Evolutionary conservation across 164 flowering plant genomes (phyloP).

Genomic region (Chimonanthus salicifolius): DNA sequence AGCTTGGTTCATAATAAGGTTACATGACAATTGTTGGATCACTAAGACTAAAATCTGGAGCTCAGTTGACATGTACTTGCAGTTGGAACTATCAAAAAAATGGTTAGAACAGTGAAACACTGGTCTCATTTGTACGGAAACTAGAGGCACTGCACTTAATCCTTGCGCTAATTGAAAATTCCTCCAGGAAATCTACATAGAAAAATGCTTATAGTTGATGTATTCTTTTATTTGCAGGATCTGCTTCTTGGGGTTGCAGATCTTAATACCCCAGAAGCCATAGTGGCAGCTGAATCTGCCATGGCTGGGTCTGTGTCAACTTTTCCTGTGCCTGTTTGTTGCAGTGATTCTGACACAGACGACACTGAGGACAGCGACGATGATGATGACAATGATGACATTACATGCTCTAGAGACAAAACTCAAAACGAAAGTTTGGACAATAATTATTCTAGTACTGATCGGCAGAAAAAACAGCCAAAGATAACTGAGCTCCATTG

Average conservation of each 20-base stretch:
- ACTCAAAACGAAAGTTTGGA: slow-evolving; percentile 14
- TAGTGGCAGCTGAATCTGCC: slow-evolving; percentile 85
- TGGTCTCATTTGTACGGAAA: no score
- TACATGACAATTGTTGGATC: not conserved
- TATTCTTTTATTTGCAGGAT: slow-evolving; percentile 38
- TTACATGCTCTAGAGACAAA: slow-evolving; percentile 1
- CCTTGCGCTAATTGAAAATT: no score
- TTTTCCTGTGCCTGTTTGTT: slow-evolving; percentile 19
- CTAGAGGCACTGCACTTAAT: no score
- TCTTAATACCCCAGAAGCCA: slow-evolving; percentile 81
- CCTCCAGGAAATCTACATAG: not conserved
- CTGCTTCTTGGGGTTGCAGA: slow-evolving; percentile 84
- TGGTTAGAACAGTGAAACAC: not conserved
- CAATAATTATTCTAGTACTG: slow-evolving; percentile 12
- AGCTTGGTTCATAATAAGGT: no score
- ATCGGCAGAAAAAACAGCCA: slow-evolving; percentile 28
- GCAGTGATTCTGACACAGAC: slow-evolving; percentile 29
- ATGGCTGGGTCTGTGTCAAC: slow-evolving; percentile 39
- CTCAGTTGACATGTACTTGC: not conserved
- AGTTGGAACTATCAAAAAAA: not conserved
- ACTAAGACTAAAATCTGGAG: not conserved
- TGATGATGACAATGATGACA: not conserved
- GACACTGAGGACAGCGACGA: slow-evolving; percentile 2
- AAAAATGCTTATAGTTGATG: not conserved
- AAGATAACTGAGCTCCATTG: slow-evolving; percentile 48